Evolutionary conservation across 73 alveolate species (phyloP).

Genomic region (Uronychia setigera): DNA sequence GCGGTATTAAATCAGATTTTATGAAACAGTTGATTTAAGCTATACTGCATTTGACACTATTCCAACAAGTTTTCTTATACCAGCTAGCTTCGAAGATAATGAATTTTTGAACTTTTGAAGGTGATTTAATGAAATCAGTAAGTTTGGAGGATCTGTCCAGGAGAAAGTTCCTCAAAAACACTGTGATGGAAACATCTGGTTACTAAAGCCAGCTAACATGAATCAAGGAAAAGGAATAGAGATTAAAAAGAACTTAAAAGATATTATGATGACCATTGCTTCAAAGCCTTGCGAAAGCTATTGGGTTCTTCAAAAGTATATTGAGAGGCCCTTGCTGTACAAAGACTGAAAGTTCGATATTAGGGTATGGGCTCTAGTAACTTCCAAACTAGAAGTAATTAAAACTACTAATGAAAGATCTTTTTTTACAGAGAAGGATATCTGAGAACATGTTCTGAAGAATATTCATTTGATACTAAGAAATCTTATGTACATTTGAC

Average conservation of each 20-base stretch:
- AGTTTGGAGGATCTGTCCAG: constrained; percentile 51
- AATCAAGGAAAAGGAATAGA: constrained; percentile 90
- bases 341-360: constrained; percentile 93
- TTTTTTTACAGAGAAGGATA: constrained; percentile 78
- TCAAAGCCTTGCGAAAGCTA: constrained; percentile 47
- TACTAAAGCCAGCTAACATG: constrained; percentile 83
- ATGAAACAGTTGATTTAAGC: constrained; percentile 9
- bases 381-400: constrained; percentile 37
- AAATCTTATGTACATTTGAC: constrained; percentile 89
- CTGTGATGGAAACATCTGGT: constrained; percentile 80
- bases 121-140: constrained; percentile 58
- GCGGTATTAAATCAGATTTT: constrained; percentile 19
- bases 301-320: constrained; percentile 90
- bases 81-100: constrained; percentile 9
- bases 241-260: constrained; percentile 75
- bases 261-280: constrained; percentile 56
- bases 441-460: constrained; percentile 77
- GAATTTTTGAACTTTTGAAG: constrained; percentile 47
- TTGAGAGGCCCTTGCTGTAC: constrained; percentile 89
- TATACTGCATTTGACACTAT: constrained; percentile 63
- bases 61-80: constrained; percentile 66
- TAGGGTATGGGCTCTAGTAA: constrained; percentile 91
- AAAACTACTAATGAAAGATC: constrained; percentile 19
- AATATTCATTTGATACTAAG: constrained; percentile 61
- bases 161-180: constrained; percentile 76